phyloP scores from a whole-genome alignment of 2,329 filamentous ascomycete genomes.

The Fusarium succisae region DNA sequence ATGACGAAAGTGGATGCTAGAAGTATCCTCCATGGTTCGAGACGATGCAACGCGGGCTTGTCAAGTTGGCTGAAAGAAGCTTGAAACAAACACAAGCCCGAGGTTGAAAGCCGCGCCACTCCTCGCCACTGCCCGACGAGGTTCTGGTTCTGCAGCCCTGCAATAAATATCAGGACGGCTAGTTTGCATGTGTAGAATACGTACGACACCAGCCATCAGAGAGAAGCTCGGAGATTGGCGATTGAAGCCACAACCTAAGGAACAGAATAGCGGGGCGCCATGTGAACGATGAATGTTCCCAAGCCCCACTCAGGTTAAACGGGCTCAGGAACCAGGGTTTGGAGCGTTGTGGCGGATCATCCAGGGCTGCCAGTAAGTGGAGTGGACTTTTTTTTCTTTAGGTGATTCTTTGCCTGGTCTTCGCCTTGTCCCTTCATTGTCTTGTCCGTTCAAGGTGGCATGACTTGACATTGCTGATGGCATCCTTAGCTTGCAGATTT shows the following conservation, averaged over 20 bases:
- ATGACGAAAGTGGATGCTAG: neutral
- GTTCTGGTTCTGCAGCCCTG: constrained; percentile 17
- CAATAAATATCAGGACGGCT: neutral
- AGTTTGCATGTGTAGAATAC: constrained; percentile 3
- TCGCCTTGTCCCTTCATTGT: neutral
- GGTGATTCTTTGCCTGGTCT: neutral
- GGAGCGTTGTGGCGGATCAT: constrained; percentile 21
- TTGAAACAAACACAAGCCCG: neutral
- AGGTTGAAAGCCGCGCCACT: neutral
- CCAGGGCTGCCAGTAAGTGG: constrained; percentile 12
- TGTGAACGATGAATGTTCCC: constrained; percentile 16
- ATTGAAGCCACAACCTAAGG: constrained; percentile 16
- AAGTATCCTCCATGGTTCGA: neutral
- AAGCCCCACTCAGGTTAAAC: constrained; percentile 21
- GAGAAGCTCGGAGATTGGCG: constrained; percentile 27
- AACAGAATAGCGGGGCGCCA: constrained; percentile 30
- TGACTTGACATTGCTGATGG: neutral
- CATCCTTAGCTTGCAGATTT: constrained; percentile 9
- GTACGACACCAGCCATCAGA: constrained; percentile 5
- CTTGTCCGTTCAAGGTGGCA: neutral
- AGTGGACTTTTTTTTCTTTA: neutral
- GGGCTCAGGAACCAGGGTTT: constrained; percentile 30
- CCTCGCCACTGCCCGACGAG: neutral
- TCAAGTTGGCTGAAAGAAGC: constrained; percentile 3
- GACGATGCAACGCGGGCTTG: constrained; percentile 10